Evolutionary conservation across 1,284 basidiomycete species (phyloP).

Genomic region (Apiotrichum montevideense): DNA sequence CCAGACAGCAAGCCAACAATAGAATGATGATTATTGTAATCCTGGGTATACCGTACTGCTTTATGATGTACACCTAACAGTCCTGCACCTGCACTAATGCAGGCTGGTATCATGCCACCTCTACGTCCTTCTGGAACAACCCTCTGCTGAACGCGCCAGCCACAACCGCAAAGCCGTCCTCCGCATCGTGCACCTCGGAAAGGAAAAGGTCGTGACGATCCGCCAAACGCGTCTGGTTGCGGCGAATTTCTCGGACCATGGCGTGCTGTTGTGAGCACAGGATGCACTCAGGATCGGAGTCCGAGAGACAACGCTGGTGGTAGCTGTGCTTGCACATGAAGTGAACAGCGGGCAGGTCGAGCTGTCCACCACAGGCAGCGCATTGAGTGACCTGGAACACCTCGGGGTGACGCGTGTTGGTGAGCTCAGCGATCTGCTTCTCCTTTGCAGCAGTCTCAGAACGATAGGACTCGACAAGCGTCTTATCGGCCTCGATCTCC

Average conservation of each 20-base stretch:
- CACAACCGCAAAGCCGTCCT: conserved; percentile 74
- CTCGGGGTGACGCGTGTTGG: conserved; percentile 66
- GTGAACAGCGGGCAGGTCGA: conserved; percentile 88
- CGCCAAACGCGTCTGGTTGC: conserved; percentile 72
- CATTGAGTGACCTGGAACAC: conserved; percentile 94
- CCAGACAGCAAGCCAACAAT: conserved; percentile 6
- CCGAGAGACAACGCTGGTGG: conserved; percentile 81
- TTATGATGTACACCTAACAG: not conserved
- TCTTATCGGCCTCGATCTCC: conserved; percentile 76
- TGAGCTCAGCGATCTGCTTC: conserved; percentile 72
- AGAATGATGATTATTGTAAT: not conserved
- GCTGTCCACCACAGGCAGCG: conserved; percentile 73
- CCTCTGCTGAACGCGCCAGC: conserved; percentile 74
- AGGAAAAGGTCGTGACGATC: conserved; percentile 86
- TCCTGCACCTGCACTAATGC: conserved; percentile 36
- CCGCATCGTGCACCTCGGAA: conserved; percentile 73
- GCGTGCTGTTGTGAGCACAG: conserved; percentile 77
- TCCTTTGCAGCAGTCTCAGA: conserved; percentile 74
- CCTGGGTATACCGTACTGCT: conserved; percentile 3
- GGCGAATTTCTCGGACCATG: conserved; percentile 79
- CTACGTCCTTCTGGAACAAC: conserved; percentile 39
- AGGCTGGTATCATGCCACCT: not conserved
- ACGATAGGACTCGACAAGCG: conserved; percentile 78
- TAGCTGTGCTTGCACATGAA: conserved; percentile 99
- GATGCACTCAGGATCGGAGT: conserved; percentile 82